Evolutionary conservation across 2,329 filamentous ascomycete species (phyloP), one percentile per base, ranked within the genome.

Genomic region (Arthrobotrys sphaeroides): DNA sequence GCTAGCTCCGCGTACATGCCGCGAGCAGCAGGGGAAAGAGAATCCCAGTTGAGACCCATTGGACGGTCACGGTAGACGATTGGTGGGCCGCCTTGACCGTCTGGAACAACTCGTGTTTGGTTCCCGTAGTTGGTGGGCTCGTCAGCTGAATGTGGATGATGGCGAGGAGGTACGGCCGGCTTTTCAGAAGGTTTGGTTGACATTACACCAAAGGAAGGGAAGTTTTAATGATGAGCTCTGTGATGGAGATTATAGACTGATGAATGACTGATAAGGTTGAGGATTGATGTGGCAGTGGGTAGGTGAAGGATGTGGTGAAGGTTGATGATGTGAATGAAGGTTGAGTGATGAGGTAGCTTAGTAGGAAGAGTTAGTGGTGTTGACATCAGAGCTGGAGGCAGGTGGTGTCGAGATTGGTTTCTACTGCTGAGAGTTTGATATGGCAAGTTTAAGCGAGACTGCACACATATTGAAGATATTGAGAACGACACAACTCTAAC

Each of bases 1-100:
- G 72, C 72, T 33, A 75, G n/a, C 3, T 75, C 57, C 31, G 49
- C 64, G 20, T 65, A 75, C 72, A 75, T 75, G 28, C 65, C 65
- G 6, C 16, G 43, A 13, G 72, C 40, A 10, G 72, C 1, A 2
- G 20, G 0, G 1, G 57, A 38, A 5, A 75, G 5, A 7, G 22
- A 33, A 12, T 75, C 72, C 72, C 72, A 75, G 40, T 49, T 69
- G 16, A 69, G 49, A 31, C 22, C 24, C 5, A 22, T 24, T 9
- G 64, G 55, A 4, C 40, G 57, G 9, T 38, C 36, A 24, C 72
- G 64, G 22, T 24, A 24, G 49, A 75, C 49, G 20, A 49, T 69
- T 3, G 72, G 38, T n/a, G 59, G 38, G 1, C 64, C 72, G 12
- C 49, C 64, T 20, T 51, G 28, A 7, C 18, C 18, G 31, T 65